Evolutionary conservation across 75 land plant genomes (phyloP).

Genomic region (Selaginella moellendorffii): DNA sequence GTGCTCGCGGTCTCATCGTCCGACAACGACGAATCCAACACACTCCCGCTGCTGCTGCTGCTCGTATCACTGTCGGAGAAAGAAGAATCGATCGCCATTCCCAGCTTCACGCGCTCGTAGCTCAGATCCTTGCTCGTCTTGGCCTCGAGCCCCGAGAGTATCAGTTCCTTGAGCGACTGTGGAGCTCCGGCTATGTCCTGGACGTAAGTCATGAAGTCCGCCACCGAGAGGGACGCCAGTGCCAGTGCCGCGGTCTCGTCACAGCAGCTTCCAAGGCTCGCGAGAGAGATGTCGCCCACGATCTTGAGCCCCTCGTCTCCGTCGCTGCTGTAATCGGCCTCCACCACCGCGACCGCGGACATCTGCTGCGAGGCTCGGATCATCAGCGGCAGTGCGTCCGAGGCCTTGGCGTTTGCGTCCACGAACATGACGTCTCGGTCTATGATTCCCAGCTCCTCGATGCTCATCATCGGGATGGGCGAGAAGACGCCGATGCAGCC

Average conservation of each 20-base stretch:
- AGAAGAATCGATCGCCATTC: too few relatives aligned
- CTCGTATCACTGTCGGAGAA: too few relatives aligned
- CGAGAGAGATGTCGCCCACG: slow-evolving; percentile 65
- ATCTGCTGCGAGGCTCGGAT: slow-evolving; percentile 22
- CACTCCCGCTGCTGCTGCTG: too few relatives aligned
- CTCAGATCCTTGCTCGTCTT: too few relatives aligned
- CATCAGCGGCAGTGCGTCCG: slow-evolving; percentile 27
- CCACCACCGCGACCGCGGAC: slow-evolving; percentile 55
- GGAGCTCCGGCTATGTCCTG: slow-evolving; percentile 56
- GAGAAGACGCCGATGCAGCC: slow-evolving; percentile 54
- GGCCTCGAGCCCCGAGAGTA: too few relatives aligned
- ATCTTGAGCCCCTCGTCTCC: slow-evolving; percentile 27
- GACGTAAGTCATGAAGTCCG: slow-evolving; percentile 54
- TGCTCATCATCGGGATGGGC: slow-evolving; percentile 44
- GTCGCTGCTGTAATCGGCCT: slow-evolving; percentile 11
- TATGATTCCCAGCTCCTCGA: slow-evolving; percentile 46
- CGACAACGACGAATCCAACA: too few relatives aligned
- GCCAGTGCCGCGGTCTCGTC: slow-evolving; percentile 58
- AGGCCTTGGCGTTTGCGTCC: slow-evolving; percentile 36
- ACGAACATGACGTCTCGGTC: slow-evolving; percentile 25
- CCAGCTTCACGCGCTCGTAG: too few relatives aligned
- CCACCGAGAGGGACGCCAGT: slow-evolving; percentile 44
- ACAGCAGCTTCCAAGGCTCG: slow-evolving; percentile 30
- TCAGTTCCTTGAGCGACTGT: slow-evolving; percentile 19
- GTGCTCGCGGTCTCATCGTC: too few relatives aligned